Conservation (phyloP, 352 stramenopile genomes). For the Phytophthora megakarya region DNA sequence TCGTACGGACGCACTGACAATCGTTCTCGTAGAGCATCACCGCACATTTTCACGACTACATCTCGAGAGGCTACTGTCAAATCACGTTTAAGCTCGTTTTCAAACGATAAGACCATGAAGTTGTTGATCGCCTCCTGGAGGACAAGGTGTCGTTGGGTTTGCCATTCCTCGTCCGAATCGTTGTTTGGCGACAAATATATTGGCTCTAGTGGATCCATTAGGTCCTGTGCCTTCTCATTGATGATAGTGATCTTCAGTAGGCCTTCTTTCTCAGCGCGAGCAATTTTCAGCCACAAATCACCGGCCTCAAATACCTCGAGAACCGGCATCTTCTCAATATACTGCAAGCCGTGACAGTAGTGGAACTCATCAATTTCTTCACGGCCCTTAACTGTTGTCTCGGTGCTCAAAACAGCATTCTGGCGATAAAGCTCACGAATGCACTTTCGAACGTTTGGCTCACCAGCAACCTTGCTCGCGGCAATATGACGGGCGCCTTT, state of each 20-base stretch:
- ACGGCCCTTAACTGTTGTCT: conserved; percentile 78
- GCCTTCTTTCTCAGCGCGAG: conserved; percentile 85
- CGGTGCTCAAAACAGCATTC: conserved; percentile 73
- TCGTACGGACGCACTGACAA: conserved; percentile 82
- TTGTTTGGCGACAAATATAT: conserved; percentile 65
- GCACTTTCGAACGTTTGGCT: conserved; percentile 84
- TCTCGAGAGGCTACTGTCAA: conserved; percentile 73
- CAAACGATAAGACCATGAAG: conserved; percentile 87
- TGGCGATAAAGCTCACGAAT: conserved; percentile 87
- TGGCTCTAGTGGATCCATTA: conserved; percentile 82
- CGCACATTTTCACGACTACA: conserved; percentile 78
- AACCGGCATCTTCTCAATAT: conserved; percentile 86
- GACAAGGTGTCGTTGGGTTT: conserved; percentile 82
- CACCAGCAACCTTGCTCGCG: conserved; percentile 80
- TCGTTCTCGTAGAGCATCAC: conserved; percentile 63
- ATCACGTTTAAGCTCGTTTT: conserved; percentile 86
- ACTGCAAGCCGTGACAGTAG: conserved; percentile 86
- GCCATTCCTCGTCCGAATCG: conserved; percentile 82
- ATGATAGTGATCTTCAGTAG: conserved; percentile 76
- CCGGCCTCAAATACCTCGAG: conserved; percentile 73
- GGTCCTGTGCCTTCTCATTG: conserved; percentile 81
- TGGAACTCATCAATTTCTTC: conserved; percentile 92
- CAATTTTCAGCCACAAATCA: conserved; percentile 80
- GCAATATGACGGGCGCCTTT: conserved; percentile 89
- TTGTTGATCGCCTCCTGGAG: conserved; percentile 83